Evolutionary conservation across 1,139 yeast genomes (phyloP).

Genomic region (Scheffersomyces segobiensis): DNA sequence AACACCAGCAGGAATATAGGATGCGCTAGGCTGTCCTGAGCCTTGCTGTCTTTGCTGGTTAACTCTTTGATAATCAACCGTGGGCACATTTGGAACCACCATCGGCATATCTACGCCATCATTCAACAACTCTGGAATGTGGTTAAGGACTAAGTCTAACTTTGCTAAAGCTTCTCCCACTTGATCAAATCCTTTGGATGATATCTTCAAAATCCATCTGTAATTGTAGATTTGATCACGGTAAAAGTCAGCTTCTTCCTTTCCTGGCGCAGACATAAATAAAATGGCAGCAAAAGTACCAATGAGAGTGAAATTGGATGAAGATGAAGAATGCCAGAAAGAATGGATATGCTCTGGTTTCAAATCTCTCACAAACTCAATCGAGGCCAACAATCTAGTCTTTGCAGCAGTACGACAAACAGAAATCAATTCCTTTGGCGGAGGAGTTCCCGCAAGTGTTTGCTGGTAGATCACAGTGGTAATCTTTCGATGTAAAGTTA

Average conservation of each 20-base stretch:
- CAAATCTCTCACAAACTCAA: slow-evolving; percentile 74
- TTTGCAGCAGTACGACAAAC: slow-evolving; percentile 86
- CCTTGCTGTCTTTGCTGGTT: slow-evolving; percentile 8
- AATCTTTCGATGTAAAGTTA: slow-evolving; percentile 79
- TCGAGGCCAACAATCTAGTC: slow-evolving; percentile 75
- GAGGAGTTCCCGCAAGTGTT: slow-evolving; percentile 37
- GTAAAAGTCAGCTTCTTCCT: slow-evolving; percentile 64
- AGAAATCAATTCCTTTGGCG: slow-evolving; percentile 56
- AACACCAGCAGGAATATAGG: slow-evolving; percentile 2
- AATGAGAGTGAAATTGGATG: slow-evolving; percentile 74
- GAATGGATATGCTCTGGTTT: slow-evolving; percentile 81
- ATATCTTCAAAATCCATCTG: slow-evolving; percentile 70
- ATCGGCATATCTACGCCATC: slow-evolving; percentile 45
- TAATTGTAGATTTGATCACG: slow-evolving; percentile 72
- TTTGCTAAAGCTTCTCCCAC: slow-evolving; percentile 68
- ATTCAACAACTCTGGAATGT: slow-evolving; percentile 65
- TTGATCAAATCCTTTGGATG: slow-evolving; percentile 74
- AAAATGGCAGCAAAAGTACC: slow-evolving; percentile 85
- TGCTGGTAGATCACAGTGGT: slow-evolving; percentile 56
- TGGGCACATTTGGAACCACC: slow-evolving; percentile 37
- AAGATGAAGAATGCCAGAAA: slow-evolving; percentile 84
- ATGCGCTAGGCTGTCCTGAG: not conserved
- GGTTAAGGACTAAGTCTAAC: slow-evolving; percentile 63
- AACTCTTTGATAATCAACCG: slow-evolving; percentile 20
- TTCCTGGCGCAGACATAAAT: slow-evolving; percentile 57